phyloP scores from a whole-genome alignment of 257 asterid genomes.

The Asclepias syriaca region DNA sequence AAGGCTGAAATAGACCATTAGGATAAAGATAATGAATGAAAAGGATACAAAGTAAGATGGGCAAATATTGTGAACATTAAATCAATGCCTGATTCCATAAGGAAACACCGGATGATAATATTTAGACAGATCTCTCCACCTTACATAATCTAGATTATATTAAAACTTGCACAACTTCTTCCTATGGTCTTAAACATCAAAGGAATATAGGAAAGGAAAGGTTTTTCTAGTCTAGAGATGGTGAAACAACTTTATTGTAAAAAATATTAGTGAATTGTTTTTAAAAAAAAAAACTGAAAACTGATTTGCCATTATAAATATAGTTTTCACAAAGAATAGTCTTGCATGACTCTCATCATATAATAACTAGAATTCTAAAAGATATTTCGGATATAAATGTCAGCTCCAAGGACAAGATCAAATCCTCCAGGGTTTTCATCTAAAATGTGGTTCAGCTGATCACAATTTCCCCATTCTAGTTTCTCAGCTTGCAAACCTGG shows the following conservation, averaged over 20 bases:
- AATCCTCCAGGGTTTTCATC: conserved; percentile 61
- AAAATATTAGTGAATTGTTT: not conserved
- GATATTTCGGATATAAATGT: conserved; percentile 76
- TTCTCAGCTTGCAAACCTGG: conserved; percentile 59
- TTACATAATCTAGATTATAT: too few relatives aligned
- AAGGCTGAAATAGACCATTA: not conserved
- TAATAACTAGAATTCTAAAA: conserved; percentile 6
- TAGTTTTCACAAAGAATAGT: not conserved
- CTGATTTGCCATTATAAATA: not conserved
- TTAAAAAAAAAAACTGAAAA: not conserved
- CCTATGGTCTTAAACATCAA: not conserved
- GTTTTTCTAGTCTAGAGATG: not conserved
- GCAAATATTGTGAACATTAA: not conserved
- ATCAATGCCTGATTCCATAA: not conserved
- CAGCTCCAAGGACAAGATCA: conserved; percentile 93
- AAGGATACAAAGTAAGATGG: not conserved
- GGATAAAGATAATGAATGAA: not conserved
- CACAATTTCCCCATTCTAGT: conserved; percentile 86
- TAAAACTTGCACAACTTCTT: too few relatives aligned
- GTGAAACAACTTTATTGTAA: not conserved
- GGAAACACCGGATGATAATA: not conserved
- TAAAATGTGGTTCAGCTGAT: conserved; percentile 58
- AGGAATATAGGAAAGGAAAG: not conserved
- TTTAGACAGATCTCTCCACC: too few relatives aligned
- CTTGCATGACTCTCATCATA: not conserved